Percentiles rank a stretch among this genome's conserved stretches.
Conservation (phyloP, 2,329 filamentous ascomycete species). For the Paecilomyces dactylethromorphus region DNA sequence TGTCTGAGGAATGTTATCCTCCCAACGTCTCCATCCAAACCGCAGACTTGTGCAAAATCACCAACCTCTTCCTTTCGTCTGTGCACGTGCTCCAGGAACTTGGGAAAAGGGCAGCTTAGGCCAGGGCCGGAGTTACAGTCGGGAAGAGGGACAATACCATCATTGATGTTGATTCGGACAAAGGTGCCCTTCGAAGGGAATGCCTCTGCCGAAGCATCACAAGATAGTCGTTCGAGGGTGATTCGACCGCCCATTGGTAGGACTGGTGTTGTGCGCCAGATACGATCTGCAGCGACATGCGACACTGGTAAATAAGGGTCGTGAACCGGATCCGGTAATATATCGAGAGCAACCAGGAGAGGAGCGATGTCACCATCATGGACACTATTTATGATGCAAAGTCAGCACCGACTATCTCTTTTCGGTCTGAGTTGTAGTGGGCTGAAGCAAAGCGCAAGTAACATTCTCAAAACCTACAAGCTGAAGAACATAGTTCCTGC, state of each 20-base stretch:
- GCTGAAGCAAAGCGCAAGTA: background rate
- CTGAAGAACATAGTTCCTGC: constrained; percentile 49
- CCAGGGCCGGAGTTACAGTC: constrained; percentile 44
- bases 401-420: background rate
- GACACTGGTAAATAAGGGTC: constrained; percentile 40
- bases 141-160: constrained; percentile 46
- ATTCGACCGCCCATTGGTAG: constrained; percentile 53
- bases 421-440: no score
- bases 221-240: constrained; percentile 49
- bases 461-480: constrained; percentile 38
- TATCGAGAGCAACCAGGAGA: constrained; percentile 46
- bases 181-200: constrained; percentile 23
- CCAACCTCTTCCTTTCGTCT: constrained; percentile 38
- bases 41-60: constrained; percentile 44
- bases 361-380: constrained; percentile 55
- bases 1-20: constrained; percentile 42
- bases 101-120: constrained; percentile 39
- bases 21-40: constrained; percentile 34
- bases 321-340: constrained; percentile 36
- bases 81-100: constrained; percentile 38
- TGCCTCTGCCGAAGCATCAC: constrained; percentile 16
- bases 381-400: constrained; percentile 25
- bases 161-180: constrained; percentile 52
- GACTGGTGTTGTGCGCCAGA: constrained; percentile 51
- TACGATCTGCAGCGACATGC: constrained; percentile 37